These are phyloP conservation scores for Kwoniella mangroviensis DNA, from an alignment of 768 basidiomycete genomes.

Conservation along the genomic window DNA sequence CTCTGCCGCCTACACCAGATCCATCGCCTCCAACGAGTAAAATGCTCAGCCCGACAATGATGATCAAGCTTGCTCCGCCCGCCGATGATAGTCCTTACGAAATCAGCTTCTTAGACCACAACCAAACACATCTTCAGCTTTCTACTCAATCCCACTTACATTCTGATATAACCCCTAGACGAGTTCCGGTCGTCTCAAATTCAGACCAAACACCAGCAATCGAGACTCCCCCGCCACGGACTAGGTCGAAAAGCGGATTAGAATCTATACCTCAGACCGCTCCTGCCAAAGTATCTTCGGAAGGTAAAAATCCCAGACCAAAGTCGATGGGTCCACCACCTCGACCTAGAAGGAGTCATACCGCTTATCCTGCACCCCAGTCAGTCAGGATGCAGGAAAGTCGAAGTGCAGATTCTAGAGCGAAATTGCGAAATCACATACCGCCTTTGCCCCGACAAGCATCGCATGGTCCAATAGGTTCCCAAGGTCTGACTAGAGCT, in stretches of 20 bases:
- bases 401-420: conserved; percentile 34
- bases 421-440: conserved; percentile 17
- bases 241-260: conserved; percentile 5
- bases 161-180: conserved; percentile 12
- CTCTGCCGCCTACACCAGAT: conserved; percentile 43
- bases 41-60: conserved; percentile 34
- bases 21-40: conserved; percentile 42
- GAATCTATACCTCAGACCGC: conserved; percentile 11
- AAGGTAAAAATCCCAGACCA: conserved; percentile 17
- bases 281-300: conserved; percentile 10
- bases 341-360: conserved; percentile 37
- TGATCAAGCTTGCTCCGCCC: conserved; percentile 49
- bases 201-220: neutral
- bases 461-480: conserved; percentile 12
- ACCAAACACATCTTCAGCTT: neutral
- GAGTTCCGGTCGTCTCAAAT: conserved; percentile 23
- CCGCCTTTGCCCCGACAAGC: conserved; percentile 16
- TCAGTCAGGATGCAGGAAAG: conserved; percentile 40
- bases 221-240: conserved; percentile 7
- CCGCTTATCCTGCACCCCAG: conserved; percentile 22
- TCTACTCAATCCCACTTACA: neutral
- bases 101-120: conserved; percentile 8
- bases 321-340: conserved; percentile 35
- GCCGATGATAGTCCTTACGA: conserved; percentile 31
- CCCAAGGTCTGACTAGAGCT: conserved; percentile 24